Evolutionary conservation across 2,329 filamentous ascomycete genomes (phyloP), one percentile per base, ranked within the genome.

Genomic region (Talaromyces piceae): DNA sequence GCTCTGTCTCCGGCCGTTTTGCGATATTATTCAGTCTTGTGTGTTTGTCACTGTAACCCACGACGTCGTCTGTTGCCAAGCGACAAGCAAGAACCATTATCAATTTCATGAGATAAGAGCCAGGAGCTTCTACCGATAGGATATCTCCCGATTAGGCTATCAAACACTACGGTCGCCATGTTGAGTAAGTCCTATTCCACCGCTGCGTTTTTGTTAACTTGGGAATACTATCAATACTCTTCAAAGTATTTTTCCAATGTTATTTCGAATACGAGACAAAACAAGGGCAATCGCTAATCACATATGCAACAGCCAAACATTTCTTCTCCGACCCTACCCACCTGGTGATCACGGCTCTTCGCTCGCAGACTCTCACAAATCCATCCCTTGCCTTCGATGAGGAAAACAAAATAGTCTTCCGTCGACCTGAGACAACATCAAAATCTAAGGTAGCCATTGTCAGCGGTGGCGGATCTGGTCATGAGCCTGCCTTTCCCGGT

Each of bases 381-480:
- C 91, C 91, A 7, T 85, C 86, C 30, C 75, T 94, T 22, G 85
- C 86, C 47, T 80, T 93, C 59, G 90, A 96, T 66, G 69, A 73
- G 26, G 75, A 82, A 47, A 87, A 94, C 74, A 96, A 95, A 69
- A 86, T 94, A 61, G 72, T 95, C 63, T 95, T 93, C 73, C 80
- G 81, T 51, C 80, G 86, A 16, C 84, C 82, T 20, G 62, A 73
- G 68, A 68, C 70, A 54, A 58, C 75, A n/a, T 65, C 63, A 26
- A 64, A 70, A 26, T 67, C 76, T 13, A 81, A 88, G 63, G 89
- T 95, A 41, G 88, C 88, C 51, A 78, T 96, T 62, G 77, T 97
- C 59, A 91, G 87, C 2, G 91, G 91, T 57, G 91, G 91, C 58
- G 91, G 91, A 50, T 87, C 85, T 18, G 91, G 91, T 59, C 91